Conservation (phyloP, 331 rosid species). For the Rosa hybrid region DNA sequence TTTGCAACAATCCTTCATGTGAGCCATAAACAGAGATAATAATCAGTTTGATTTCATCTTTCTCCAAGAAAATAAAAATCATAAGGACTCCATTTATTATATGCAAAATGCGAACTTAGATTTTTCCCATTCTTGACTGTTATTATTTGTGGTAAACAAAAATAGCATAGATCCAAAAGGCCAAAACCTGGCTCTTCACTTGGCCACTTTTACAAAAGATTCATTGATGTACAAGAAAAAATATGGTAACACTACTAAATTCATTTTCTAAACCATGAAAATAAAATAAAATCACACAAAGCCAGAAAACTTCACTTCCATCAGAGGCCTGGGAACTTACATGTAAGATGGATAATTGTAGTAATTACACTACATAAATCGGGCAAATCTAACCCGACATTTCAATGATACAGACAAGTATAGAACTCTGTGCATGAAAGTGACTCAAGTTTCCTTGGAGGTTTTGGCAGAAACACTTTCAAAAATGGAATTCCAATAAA, state of each 20-base stretch:
- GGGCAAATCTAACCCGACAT: neutral
- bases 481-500: neutral
- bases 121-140: neutral
- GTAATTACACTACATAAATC: neutral
- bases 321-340: neutral
- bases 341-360: neutral
- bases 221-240: neutral
- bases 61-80: neutral
- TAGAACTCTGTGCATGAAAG: neutral
- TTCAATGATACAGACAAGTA: neutral
- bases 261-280: neutral
- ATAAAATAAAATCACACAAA: neutral
- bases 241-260: neutral
- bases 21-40: conserved; percentile 16
- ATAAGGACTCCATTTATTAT: conserved; percentile 1
- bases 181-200: neutral
- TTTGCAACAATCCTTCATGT: conserved; percentile 83
- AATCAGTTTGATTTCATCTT: conserved; percentile 1
- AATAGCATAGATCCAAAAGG: neutral
- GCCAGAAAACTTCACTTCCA: conserved; percentile 1
- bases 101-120: conserved; percentile 1
- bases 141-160: neutral
- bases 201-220: neutral
- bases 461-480: neutral
- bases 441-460: neutral